Evolutionary conservation across 1,284 basidiomycete species (phyloP).

Genomic region (Cronartium quercuum): DNA sequence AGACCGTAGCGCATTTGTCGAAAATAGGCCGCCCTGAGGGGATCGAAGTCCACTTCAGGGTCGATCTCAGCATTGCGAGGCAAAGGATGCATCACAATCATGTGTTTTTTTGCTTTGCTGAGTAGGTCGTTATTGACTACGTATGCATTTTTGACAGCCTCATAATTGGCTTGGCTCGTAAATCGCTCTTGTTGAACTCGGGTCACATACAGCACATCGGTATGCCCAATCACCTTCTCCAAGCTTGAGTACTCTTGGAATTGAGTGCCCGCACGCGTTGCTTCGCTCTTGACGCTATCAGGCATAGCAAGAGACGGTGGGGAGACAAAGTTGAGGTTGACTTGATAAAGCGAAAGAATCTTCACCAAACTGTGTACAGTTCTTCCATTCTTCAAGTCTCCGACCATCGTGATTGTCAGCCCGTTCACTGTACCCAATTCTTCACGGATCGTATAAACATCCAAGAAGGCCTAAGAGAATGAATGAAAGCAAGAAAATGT

Average conservation of each 20-base stretch:
- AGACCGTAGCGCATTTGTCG: conserved; percentile 97
- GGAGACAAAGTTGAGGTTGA: conserved; percentile 92
- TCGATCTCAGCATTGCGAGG: conserved; percentile 96
- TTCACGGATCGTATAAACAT: conserved; percentile 94
- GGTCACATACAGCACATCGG: conserved; percentile 97
- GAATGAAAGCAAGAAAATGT: not conserved
- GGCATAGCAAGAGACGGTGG: conserved; percentile 90
- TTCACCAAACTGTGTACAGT: conserved; percentile 95
- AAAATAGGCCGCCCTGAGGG: conserved; percentile 89
- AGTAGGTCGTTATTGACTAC: conserved; percentile 88
- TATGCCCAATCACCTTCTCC: conserved; percentile 80
- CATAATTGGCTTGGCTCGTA: conserved; percentile 71
- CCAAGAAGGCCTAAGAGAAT: conserved; percentile 64
- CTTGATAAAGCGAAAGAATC: conserved; percentile 72
- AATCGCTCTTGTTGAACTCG: conserved; percentile 95
- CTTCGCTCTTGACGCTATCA: conserved; percentile 70
- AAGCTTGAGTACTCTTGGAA: conserved; percentile 76
- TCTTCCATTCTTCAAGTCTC: conserved; percentile 95
- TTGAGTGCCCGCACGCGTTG: conserved; percentile 70
- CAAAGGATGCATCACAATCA: conserved; percentile 98
- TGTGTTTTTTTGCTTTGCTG: conserved; percentile 82
- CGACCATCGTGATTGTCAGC: conserved; percentile 79
- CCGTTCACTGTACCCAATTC: conserved; percentile 98
- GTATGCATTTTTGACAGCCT: conserved; percentile 85
- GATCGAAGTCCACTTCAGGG: conserved; percentile 96